These are phyloP conservation scores for Globisporangium canariense DNA, from an alignment of 352 stramenopile genomes.

Conservation along the genomic window DNA sequence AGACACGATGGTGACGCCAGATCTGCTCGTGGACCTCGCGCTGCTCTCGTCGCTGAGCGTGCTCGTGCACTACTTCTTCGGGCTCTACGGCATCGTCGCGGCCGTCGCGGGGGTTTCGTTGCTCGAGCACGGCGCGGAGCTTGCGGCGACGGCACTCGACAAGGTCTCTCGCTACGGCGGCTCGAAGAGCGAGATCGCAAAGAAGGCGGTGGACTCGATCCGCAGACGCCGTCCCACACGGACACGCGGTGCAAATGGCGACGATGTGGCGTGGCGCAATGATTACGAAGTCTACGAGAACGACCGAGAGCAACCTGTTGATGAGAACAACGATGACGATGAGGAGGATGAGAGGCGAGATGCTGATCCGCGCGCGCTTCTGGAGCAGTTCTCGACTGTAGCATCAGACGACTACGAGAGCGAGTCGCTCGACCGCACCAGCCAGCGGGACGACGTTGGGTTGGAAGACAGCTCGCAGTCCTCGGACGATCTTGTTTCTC, in stretches of 20 bases:
- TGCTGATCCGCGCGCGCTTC: slow-evolving; percentile 9
- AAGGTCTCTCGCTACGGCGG: background rate
- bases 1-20: slow-evolving; percentile 11
- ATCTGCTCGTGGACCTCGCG: slow-evolving; percentile 57
- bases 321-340: background rate
- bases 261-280: slow-evolving; percentile 1
- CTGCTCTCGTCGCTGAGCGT: slow-evolving; percentile 50
- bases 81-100: slow-evolving; percentile 43
- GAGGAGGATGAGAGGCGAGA: background rate
- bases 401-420: slow-evolving; percentile 1
- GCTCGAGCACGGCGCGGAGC: slow-evolving; percentile 36
- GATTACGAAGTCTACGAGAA: background rate
- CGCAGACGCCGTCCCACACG: slow-evolving; percentile 1
- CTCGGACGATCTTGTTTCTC: slow-evolving; percentile 10
- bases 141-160: slow-evolving; percentile 2
- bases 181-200: slow-evolving; percentile 4
- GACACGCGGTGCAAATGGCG: background rate
- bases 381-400: slow-evolving; percentile 11
- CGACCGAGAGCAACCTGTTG: background rate
- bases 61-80: slow-evolving; percentile 65
- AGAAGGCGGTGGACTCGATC: slow-evolving; percentile 6
- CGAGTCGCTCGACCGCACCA: background rate
- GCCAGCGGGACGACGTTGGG: background rate
- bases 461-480: slow-evolving; percentile 3
- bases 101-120: slow-evolving; percentile 34